These are phyloP conservation scores for Fusarium tjaetaba DNA, from an alignment of 2,329 filamentous ascomycete genomes.

Conservation along the genomic window DNA sequence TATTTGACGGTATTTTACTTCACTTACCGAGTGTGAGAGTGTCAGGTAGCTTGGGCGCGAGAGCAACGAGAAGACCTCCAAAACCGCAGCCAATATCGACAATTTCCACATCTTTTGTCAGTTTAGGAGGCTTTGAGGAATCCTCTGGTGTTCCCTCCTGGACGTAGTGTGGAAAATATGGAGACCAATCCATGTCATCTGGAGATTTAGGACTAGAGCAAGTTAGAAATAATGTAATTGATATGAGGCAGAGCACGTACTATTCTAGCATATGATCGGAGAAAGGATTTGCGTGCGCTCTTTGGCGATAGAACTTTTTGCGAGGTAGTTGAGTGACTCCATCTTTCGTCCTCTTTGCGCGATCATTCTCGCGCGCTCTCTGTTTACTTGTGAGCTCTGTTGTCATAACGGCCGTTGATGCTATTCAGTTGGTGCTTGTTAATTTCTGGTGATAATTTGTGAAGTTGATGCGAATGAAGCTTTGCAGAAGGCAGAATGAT, in stretches of 20 bases:
- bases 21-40: constrained; percentile 81
- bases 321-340: constrained; percentile 75
- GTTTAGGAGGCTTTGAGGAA: constrained; percentile 38
- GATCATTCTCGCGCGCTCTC: constrained; percentile 74
- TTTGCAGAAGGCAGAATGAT: constrained; percentile 24
- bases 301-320: constrained; percentile 96
- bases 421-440: background rate
- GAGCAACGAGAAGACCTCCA: constrained; percentile 86
- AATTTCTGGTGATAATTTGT: constrained; percentile 21
- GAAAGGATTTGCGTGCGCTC: constrained; percentile 97
- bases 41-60: constrained; percentile 83
- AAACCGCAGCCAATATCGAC: constrained; percentile 98
- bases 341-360: constrained; percentile 62
- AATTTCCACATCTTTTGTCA: constrained; percentile 79
- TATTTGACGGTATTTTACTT: background rate
- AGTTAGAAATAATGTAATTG: constrained; percentile 20
- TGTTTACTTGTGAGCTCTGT: constrained; percentile 60
- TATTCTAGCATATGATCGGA: constrained; percentile 92
- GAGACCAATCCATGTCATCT: constrained; percentile 89
- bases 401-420: constrained; percentile 39
- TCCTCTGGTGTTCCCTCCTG: constrained; percentile 51
- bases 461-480: constrained; percentile 22
- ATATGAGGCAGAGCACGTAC: constrained; percentile 58
- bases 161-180: constrained; percentile 81
- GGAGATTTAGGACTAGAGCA: constrained; percentile 76